Percentiles rank a stretch among this genome's conserved stretches.
phyloP scores from a whole-genome alignment of 139 green algal species.

The Nannochloris sp. region DNA sequence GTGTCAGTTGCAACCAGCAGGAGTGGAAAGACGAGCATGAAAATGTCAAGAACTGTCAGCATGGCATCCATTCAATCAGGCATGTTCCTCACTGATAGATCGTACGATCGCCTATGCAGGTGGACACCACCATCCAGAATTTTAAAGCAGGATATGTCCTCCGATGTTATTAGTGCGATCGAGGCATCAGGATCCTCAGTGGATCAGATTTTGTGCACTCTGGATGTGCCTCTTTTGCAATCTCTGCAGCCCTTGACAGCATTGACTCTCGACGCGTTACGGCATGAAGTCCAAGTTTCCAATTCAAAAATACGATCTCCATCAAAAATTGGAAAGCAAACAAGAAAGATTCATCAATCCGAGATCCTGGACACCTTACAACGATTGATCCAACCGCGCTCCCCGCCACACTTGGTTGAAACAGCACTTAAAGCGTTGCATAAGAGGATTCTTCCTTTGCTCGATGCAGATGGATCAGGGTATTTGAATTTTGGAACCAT shows the following conservation, averaged over 20 bases:
- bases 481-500: not conserved
- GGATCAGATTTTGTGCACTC: not conserved
- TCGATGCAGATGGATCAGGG: slow-evolving; percentile 1
- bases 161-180: not conserved
- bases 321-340: not conserved
- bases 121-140: not conserved
- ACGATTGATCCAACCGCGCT: not conserved
- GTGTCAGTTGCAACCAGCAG: too few species aligned
- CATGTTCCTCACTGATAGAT: not conserved
- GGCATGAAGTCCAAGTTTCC: not conserved
- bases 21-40: too few species aligned
- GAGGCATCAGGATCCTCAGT: not conserved
- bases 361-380: not conserved
- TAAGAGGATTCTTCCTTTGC: not conserved
- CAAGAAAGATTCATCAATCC: not conserved
- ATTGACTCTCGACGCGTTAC: not conserved
- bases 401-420: not conserved
- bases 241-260: not conserved
- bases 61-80: too few species aligned
- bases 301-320: not conserved
- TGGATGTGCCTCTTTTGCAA: slow-evolving; percentile 8
- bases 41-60: too few species aligned
- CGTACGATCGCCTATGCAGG: not conserved
- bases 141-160: not conserved
- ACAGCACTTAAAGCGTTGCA: not conserved